Conservation (phyloP, 192 early-diverging fungal genomes). For the Thoreauomyces humboldtii region DNA sequence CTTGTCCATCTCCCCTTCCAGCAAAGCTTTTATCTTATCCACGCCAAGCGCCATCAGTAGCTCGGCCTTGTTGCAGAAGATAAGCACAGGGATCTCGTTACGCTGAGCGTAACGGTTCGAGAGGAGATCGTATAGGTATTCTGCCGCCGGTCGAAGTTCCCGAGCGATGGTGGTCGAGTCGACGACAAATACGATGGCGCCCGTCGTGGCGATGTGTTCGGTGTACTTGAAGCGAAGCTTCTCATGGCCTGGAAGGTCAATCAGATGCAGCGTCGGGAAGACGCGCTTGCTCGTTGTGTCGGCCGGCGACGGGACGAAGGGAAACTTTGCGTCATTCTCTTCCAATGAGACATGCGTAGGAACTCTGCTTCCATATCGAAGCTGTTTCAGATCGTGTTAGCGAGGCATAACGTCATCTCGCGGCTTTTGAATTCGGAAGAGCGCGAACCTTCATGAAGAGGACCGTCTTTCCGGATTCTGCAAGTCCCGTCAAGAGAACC, state of each 20-base stretch:
- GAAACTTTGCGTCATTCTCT: slow-evolving; percentile 63
- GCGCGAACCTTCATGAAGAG: slow-evolving; percentile 39
- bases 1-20: slow-evolving; percentile 77
- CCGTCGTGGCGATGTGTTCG: slow-evolving; percentile 66
- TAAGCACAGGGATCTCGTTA: slow-evolving; percentile 60
- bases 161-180: slow-evolving; percentile 64
- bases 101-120: slow-evolving; percentile 58
- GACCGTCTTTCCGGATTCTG: slow-evolving; percentile 44
- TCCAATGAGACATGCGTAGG: slow-evolving; percentile 68
- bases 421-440: no score
- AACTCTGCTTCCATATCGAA: slow-evolving; percentile 44
- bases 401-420: not conserved
- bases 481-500: slow-evolving; percentile 39
- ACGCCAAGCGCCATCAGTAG: slow-evolving; percentile 65
- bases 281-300: not conserved
- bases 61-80: slow-evolving; percentile 86
- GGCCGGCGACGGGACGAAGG: not conserved
- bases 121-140: slow-evolving; percentile 81
- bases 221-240: slow-evolving; percentile 71
- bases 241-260: slow-evolving; percentile 90
- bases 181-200: slow-evolving; percentile 74
- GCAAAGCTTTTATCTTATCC: slow-evolving; percentile 58
- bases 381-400: no score
- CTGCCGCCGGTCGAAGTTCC: slow-evolving; percentile 60
- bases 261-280: slow-evolving; percentile 24